phyloP scores from a whole-genome alignment of 2,329 filamentous ascomycete genomes.

The Pezicula rhizophila region DNA sequence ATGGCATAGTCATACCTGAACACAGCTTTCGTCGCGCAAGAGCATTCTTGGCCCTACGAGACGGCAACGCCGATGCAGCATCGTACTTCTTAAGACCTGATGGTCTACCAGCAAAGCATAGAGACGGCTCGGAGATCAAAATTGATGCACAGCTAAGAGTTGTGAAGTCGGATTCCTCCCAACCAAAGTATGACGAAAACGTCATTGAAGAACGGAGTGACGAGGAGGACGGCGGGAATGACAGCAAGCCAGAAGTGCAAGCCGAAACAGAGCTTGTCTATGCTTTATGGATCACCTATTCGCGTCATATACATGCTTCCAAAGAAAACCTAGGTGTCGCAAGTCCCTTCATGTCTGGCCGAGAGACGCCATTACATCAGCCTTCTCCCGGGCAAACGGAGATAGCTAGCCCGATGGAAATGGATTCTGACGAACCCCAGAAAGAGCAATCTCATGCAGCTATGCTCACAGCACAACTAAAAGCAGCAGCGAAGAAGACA shows the following conservation, averaged over 20 bases:
- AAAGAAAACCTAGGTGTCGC: constrained; percentile 53
- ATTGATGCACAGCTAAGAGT: constrained; percentile 96
- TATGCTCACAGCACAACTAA: constrained; percentile 49
- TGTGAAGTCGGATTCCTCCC: constrained; percentile 77
- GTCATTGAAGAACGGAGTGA: constrained; percentile 58
- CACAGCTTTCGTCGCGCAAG: constrained; percentile 90
- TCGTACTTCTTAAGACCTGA: constrained; percentile 77
- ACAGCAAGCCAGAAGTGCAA: constrained; percentile 29
- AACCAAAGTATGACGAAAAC: constrained; percentile 51
- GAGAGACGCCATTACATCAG: constrained; percentile 68
- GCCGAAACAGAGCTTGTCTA: constrained; percentile 74
- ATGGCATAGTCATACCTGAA: constrained; percentile 95
- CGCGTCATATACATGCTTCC: constrained; percentile 78
- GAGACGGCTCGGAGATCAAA: constrained; percentile 85
- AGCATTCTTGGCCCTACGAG: constrained; percentile 74
- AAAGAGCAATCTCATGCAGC: constrained; percentile 35
- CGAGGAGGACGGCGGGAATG: constrained; percentile 35
- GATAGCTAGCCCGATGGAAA: constrained; percentile 49
- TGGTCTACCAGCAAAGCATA: constrained; percentile 78
- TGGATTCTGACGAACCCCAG: constrained; percentile 44
- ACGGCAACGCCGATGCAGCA: constrained; percentile 73
- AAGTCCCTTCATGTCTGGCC: constrained; percentile 58
- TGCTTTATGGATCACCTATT: constrained; percentile 96
- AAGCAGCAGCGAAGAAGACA: constrained; percentile 48
- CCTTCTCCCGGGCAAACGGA: constrained; percentile 70